A percentile compares a stretch with the other conserved stretches of the same genome.
Conservation (phyloP, 2,329 filamentous ascomycete genomes). For the Diplodia sapinea region DNA sequence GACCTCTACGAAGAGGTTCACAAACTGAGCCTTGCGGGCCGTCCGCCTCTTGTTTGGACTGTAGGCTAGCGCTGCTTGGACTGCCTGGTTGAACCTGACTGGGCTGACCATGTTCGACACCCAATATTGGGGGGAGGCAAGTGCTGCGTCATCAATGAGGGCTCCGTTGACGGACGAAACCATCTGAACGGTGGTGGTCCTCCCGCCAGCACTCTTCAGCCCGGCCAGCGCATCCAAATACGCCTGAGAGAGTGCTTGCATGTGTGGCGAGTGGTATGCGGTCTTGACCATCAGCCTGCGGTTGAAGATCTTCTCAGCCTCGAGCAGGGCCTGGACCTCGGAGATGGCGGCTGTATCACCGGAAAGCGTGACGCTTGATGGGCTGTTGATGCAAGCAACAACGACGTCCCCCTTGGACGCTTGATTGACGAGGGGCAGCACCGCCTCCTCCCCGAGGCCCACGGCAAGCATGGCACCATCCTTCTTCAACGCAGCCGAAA, state of each 20-base stretch:
- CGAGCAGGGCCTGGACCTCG: constrained; percentile 40
- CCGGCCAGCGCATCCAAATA: constrained; percentile 35
- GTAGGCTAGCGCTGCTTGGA: too few species aligned
- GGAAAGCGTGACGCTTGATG: constrained; percentile 52
- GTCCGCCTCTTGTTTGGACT: too few species aligned
- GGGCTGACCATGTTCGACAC: constrained; percentile 8
- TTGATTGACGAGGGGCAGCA: background rate
- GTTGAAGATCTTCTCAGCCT: constrained; percentile 46
- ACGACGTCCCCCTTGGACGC: constrained; percentile 16
- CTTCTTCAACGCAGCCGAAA: constrained; percentile 5
- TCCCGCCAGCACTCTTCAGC: background rate
- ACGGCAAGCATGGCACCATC: constrained; percentile 31
- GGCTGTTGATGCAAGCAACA: constrained; percentile 48
- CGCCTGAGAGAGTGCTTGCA: constrained; percentile 42
- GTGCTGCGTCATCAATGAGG: background rate
- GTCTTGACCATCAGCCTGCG: constrained; percentile 49
- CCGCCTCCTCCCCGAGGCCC: background rate
- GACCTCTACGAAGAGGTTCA: constrained; percentile 35
- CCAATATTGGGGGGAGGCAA: constrained; percentile 11
- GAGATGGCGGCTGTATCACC: constrained; percentile 50
- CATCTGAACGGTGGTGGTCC: background rate
- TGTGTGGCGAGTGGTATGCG: constrained; percentile 55
- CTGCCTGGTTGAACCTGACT: constrained; percentile 15
- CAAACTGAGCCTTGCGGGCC: too few species aligned
- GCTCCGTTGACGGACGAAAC: constrained; percentile 22